Evolutionary conservation across 805 yeast species (phyloP), one percentile per base, ranked within the genome.

Genomic region (Lachancea cidri): DNA sequence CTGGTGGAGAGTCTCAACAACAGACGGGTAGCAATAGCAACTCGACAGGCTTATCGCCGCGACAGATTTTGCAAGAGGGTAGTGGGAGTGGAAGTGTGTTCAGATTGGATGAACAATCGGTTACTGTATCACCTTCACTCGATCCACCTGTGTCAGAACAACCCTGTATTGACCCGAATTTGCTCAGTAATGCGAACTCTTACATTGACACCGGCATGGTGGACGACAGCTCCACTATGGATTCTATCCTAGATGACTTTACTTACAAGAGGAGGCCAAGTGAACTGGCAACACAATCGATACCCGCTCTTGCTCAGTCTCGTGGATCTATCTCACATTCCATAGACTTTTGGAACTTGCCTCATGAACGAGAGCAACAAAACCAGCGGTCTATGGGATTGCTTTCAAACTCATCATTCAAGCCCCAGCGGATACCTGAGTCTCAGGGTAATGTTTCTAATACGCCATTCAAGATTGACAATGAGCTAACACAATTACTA

Each of bases 281-380:
- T 39, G 55, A 50, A 14, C 52, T 52, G 4, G 40, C 53, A 8
- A 36, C 49, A 3, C 39, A 37, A n/a, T 35, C 50, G 7, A 33
- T 45, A 16, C 50, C 52, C 18, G 38, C 37, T 15, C 24, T 44
- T 11, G 35, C 50, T 1, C 41, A 45, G 24, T 37, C 49, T 1
- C 45, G 63, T 17, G 52, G 51, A n/a, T 57, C 64, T 8, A 58
- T 60, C 16, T 60, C 65, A 13, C 54, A 57, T 31, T 41, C 47
- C 16, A 41, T 54, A 8, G 60, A 60, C 41, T 48, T 54, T 31
- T 57, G 64, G 64, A 56, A 54, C 35, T 33, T 55, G 36, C 43
- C 55, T 7, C 27, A 22, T 11, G 27, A 22, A 7, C 27, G 27
- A 7, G 27, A 22, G 27, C 27, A 22, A 7, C 27, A 22, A 22